Evolutionary conservation across 106 monocot genomes (phyloP).

Genomic region (Dactylorhiza incarnata): DNA sequence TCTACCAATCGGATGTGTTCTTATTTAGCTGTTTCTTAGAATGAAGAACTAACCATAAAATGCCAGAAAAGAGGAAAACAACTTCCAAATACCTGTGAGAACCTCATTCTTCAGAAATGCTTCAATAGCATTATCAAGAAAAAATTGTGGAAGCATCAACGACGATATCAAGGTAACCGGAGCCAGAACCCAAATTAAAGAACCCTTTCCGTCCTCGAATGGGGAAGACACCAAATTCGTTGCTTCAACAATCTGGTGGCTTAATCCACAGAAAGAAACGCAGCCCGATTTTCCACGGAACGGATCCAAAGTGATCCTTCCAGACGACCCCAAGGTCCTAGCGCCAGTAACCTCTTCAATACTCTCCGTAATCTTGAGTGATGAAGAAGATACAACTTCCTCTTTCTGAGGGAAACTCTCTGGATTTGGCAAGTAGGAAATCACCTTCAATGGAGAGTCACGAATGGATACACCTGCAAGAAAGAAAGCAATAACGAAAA

Average conservation of each 20-base stretch:
- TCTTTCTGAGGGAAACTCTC: neutral
- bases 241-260: constrained; percentile 30
- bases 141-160: constrained; percentile 51
- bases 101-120: constrained; percentile 32
- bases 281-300: constrained; percentile 47
- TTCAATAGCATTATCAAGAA: constrained; percentile 35
- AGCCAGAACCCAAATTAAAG: constrained; percentile 41
- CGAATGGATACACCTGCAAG: neutral
- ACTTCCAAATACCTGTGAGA: constrained; percentile 32
- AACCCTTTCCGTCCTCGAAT: constrained; percentile 40
- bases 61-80: neutral
- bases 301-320: constrained; percentile 23
- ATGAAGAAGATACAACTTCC: neutral
- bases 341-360: neutral
- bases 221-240: constrained; percentile 50
- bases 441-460: constrained; percentile 1
- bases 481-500: neutral
- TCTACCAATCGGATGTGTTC: no score
- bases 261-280: constrained; percentile 50
- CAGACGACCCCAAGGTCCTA: constrained; percentile 1
- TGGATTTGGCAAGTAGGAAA: constrained; percentile 13
- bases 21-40: no score
- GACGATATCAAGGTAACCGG: constrained; percentile 55
- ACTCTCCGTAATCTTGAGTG: neutral
- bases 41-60: neutral